These are phyloP conservation scores for Cryptosporidium parvum DNA, from an alignment of 169 alveolate genomes.

Conservation along the genomic window DNA sequence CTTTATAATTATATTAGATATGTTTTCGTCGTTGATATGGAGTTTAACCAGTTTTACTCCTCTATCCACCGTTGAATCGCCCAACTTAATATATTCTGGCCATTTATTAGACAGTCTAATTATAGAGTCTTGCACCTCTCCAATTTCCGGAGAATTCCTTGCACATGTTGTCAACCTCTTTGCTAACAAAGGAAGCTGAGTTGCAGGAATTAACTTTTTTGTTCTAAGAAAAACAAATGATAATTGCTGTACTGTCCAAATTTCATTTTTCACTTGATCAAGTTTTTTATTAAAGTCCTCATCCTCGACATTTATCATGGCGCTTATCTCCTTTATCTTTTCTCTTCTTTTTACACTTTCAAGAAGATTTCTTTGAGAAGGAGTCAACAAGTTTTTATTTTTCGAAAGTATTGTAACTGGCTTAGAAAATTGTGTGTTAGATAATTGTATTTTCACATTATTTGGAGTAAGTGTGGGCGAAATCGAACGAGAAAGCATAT, in stretches of 20 bases:
- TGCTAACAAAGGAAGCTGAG: slow-evolving; percentile 58
- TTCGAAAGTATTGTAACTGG: slow-evolving; percentile 21
- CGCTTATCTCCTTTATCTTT: slow-evolving; percentile 38
- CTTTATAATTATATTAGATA: slow-evolving; percentile 6
- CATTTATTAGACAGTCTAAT: slow-evolving; percentile 26
- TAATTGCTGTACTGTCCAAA: slow-evolving; percentile 56
- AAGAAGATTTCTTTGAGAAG: slow-evolving; percentile 56
- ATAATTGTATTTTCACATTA: background rate
- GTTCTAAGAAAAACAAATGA: slow-evolving; percentile 33
- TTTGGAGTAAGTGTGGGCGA: slow-evolving; percentile 27
- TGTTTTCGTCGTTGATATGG: slow-evolving; percentile 11
- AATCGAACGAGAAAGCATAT: slow-evolving; percentile 51
- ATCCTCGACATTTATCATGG: slow-evolving; percentile 40
- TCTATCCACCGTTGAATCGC: slow-evolving; percentile 43
- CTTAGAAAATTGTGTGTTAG: background rate
- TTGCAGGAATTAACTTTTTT: slow-evolving; percentile 48
- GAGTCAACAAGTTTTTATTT: slow-evolving; percentile 51
- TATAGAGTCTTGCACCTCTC: slow-evolving; percentile 32
- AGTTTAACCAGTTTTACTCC: slow-evolving; percentile 54
- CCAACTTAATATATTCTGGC: slow-evolving; percentile 55
- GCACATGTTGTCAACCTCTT: slow-evolving; percentile 50
- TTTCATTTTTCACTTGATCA: slow-evolving; percentile 20
- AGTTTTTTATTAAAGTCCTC: slow-evolving; percentile 39
- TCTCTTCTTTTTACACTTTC: slow-evolving; percentile 51
- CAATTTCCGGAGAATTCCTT: slow-evolving; percentile 38